These are phyloP conservation scores for Pythium aquatile DNA, from an alignment of 352 stramenopile species.

Conservation along the genomic window DNA sequence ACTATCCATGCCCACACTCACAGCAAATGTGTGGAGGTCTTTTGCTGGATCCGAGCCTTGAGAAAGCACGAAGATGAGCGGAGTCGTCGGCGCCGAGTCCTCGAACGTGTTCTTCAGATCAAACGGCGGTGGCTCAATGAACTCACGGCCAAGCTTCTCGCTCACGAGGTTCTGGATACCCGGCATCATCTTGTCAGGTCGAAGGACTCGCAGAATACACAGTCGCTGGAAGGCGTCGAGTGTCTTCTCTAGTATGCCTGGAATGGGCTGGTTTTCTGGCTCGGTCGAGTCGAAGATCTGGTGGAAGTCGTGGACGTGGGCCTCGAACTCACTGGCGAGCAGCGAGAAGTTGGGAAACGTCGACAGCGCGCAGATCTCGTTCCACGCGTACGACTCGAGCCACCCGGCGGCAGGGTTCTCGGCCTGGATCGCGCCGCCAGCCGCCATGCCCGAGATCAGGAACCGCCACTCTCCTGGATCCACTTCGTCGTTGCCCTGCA, in stretches of 20 bases:
- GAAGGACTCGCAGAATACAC: slow-evolving; percentile 73
- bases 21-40: slow-evolving; percentile 90
- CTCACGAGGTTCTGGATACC: slow-evolving; percentile 90
- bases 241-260: slow-evolving; percentile 46
- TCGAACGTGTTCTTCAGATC: slow-evolving; percentile 90
- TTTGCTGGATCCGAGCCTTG: slow-evolving; percentile 93
- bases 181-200: slow-evolving; percentile 83
- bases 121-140: slow-evolving; percentile 91
- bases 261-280: slow-evolving; percentile 73
- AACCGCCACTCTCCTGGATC: slow-evolving; percentile 90
- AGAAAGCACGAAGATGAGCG: slow-evolving; percentile 93
- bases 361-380: slow-evolving; percentile 70
- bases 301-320: slow-evolving; percentile 50
- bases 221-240: slow-evolving; percentile 86
- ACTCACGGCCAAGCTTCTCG: slow-evolving; percentile 79
- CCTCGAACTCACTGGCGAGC: slow-evolving; percentile 48
- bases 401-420: slow-evolving; percentile 53
- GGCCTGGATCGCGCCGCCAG: slow-evolving; percentile 31
- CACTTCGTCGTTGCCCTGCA: slow-evolving; percentile 80
- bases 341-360: slow-evolving; percentile 66
- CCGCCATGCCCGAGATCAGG: slow-evolving; percentile 83
- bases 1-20: slow-evolving; percentile 77
- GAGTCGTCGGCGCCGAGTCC: slow-evolving; percentile 87
- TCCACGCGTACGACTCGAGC: slow-evolving; percentile 79
- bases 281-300: slow-evolving; percentile 83